Evolutionary conservation across 1,284 basidiomycete species (phyloP), one percentile per base, ranked within the genome.

Genomic region (Cryptococcus sp.): DNA sequence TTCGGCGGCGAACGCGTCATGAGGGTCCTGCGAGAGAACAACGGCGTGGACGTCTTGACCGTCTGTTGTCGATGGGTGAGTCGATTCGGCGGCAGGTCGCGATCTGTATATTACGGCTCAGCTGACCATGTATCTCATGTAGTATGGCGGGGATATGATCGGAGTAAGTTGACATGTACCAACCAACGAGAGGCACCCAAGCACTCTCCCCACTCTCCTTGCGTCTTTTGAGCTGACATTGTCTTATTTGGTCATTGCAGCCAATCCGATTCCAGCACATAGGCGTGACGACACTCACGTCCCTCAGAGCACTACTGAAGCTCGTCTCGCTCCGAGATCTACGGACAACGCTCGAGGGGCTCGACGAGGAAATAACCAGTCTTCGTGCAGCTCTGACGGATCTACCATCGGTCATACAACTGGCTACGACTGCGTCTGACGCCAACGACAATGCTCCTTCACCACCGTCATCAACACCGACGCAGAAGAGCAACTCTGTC

Each of bases 201-300:
- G 3, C 31, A 10, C 8, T 35, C 31, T 35, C 31, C 31, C 2
- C 31, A 23, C 15, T 53, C 10, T 53, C 7, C 16, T 51, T n/a
- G n/a, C 11, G 7, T 20, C 46, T 31, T 13, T 15, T 53, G 15
- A 11, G 5, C 25, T 19, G 8, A 25, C 41, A 23, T 10, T 19
- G 10, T 39, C 13, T 25, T 17, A 40, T 35, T 25, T 17, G 39
- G 19, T 41, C 11, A 57, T 27, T 7, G 27, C 53, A 76, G 74
- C 76, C 77, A 2, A 70, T 72, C 16, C 72, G 77, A 10, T 78
- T 77, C 56, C 68, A 71, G 19, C 74, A 77, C 44, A 78, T 78
- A 22, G 66, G 71, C 10, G 60, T 69, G 1, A 76, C 76, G 13
- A 65, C 69, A 7, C 66, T 69, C 20, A 69, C 73, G 5, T 69